A percentile compares a stretch with the other conserved stretches of the same genome.
Conservation (phyloP, 148 eudicot species). For the Hydrangea macrophylla region DNA sequence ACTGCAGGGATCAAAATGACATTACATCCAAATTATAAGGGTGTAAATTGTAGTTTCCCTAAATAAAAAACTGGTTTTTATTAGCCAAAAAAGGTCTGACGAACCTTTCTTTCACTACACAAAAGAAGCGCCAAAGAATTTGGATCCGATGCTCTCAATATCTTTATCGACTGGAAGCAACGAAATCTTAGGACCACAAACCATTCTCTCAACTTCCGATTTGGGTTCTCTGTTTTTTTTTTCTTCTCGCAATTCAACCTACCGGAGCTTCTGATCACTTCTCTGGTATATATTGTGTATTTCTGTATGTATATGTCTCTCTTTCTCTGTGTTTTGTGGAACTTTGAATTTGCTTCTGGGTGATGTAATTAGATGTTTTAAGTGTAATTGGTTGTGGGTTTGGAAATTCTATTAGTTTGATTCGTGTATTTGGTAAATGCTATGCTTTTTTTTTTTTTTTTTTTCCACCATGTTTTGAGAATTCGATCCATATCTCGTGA, state of each 20-base stretch:
- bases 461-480: neutral
- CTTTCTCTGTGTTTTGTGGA: neutral
- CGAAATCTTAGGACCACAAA: conserved; percentile 1
- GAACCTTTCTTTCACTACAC: conserved; percentile 4
- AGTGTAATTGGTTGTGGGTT: neutral
- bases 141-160: conserved; percentile 19
- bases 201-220: neutral
- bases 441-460: neutral
- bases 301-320: neutral
- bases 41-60: too few species aligned
- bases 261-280: neutral
- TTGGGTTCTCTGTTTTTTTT: neutral
- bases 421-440: neutral
- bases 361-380: neutral
- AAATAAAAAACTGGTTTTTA: too few species aligned
- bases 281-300: neutral
- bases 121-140: conserved; percentile 29
- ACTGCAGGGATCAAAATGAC: too few species aligned
- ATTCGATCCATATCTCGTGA: neutral
- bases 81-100: too few species aligned
- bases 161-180: neutral
- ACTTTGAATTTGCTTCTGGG: neutral
- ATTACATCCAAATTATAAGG: too few species aligned
- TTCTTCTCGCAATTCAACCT: neutral
- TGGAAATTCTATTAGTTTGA: neutral